phyloP scores from a whole-genome alignment of 352 stramenopile genomes.

The Globisporangium carolinianum region DNA sequence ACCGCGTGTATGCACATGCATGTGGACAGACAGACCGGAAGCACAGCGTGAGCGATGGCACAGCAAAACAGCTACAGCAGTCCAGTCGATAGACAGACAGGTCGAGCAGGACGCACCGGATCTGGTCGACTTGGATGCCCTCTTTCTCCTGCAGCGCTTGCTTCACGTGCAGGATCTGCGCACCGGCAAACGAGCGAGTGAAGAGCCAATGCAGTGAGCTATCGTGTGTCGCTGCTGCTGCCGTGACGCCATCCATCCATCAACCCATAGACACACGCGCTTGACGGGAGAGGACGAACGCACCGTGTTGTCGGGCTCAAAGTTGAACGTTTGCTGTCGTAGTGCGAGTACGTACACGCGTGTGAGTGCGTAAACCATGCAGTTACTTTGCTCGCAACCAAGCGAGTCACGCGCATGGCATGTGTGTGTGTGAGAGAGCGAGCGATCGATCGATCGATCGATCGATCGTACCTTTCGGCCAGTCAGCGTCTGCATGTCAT shows the following conservation, averaged over 20 bases:
- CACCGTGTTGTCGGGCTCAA: conserved; percentile 83
- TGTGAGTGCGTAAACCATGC: not conserved
- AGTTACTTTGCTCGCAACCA: not conserved
- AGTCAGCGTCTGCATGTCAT: conserved; percentile 59
- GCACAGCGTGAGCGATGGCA: not conserved
- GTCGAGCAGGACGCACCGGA: conserved; percentile 23
- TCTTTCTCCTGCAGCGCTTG: conserved; percentile 98
- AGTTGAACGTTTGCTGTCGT: conserved; percentile 82
- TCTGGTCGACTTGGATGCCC: conserved; percentile 89
- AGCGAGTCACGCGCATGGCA: too few relatives aligned
- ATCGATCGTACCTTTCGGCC: conserved; percentile 47
- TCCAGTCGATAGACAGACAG: not conserved
- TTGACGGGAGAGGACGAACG: not conserved
- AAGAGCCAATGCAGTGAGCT: too few relatives aligned
- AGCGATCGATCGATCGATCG: not conserved
- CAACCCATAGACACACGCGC: conserved; percentile 1
- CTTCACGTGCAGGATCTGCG: conserved; percentile 95
- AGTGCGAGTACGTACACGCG: not conserved
- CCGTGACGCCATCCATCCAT: not conserved
- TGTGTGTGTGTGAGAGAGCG: too few relatives aligned
- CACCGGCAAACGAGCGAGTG: not conserved
- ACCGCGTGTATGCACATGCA: not conserved
- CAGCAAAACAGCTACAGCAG: not conserved
- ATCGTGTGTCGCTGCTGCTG: not conserved
- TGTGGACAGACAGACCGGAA: not conserved